A percentile compares a stretch with the other conserved stretches of the same genome.
These are phyloP conservation scores for Leccinum subspadiceum DNA, from an alignment of 1,284 basidiomycete genomes.

Conservation along the genomic window DNA sequence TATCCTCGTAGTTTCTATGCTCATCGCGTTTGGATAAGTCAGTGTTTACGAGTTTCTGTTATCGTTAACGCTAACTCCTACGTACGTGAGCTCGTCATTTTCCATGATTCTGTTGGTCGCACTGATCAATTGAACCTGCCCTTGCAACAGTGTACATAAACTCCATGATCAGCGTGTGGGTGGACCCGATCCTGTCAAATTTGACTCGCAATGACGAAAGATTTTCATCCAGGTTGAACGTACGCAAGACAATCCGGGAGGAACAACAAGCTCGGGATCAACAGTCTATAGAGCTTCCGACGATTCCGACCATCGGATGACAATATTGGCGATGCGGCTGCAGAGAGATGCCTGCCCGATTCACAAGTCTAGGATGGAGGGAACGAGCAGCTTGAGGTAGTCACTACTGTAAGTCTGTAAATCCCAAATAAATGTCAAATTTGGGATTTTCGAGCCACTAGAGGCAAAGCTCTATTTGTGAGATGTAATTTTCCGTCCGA, in stretches of 20 bases:
- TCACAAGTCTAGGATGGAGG: no score
- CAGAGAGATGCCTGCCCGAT: background rate
- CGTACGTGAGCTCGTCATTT: conserved; percentile 8
- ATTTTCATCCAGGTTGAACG: conserved; percentile 17
- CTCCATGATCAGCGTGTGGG: conserved; percentile 5
- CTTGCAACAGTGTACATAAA: background rate
- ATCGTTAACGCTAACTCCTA: no score
- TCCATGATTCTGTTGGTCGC: no score
- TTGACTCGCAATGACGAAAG: background rate
- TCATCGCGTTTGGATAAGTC: conserved; percentile 31
- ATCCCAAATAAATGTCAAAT: no score
- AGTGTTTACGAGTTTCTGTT: background rate
- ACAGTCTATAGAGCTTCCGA: conserved; percentile 14
- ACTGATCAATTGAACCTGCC: background rate
- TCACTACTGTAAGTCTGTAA: no score
- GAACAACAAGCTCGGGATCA: conserved; percentile 1
- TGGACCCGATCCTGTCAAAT: background rate
- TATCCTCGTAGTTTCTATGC: conserved; percentile 20
- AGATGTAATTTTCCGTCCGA: no score
- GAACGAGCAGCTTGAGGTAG: no score
- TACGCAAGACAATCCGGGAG: conserved; percentile 16
- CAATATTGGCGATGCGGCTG: background rate
- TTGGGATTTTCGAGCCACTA: no score
- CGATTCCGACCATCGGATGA: conserved; percentile 12
- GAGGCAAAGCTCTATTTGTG: no score